Evolutionary conservation across 164 flowering plant genomes (phyloP).

Genomic region (Cinnamomum chago): DNA sequence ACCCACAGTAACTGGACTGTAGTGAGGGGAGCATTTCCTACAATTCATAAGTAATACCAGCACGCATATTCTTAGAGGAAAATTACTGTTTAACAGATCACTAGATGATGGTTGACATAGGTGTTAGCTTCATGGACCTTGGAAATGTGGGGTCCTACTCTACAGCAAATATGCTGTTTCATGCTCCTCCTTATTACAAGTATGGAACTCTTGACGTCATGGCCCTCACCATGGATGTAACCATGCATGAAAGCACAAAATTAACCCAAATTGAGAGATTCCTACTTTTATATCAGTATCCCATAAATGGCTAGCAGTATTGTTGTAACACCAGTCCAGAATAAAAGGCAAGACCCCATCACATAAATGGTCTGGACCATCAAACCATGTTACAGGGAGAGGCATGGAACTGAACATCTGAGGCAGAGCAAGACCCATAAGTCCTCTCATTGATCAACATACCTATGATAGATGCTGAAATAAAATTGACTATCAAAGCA

Average conservation of each 20-base stretch:
- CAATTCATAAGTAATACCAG: conserved; percentile 16
- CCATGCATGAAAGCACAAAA: neutral
- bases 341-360: neutral
- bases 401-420: no score
- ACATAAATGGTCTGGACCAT: neutral
- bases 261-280: neutral
- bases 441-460: neutral
- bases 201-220: no score
- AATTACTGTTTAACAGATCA: neutral
- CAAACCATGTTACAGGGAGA: no score
- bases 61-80: neutral
- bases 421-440: neutral
- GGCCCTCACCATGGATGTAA: no score
- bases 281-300: neutral
- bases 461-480: conserved; percentile 76
- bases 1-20: conserved; percentile 89
- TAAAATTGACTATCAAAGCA: conserved; percentile 63
- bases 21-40: conserved; percentile 84
- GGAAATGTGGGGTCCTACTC: no score
- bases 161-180: no score
- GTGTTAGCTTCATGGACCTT: no score
- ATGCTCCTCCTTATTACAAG: no score
- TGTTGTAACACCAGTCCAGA: no score
- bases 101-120: neutral
- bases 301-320: no score